Base-by-base conservation (phyloP, 768 basidiomycete species). In the Hypsizygus marmoreus region DNA sequence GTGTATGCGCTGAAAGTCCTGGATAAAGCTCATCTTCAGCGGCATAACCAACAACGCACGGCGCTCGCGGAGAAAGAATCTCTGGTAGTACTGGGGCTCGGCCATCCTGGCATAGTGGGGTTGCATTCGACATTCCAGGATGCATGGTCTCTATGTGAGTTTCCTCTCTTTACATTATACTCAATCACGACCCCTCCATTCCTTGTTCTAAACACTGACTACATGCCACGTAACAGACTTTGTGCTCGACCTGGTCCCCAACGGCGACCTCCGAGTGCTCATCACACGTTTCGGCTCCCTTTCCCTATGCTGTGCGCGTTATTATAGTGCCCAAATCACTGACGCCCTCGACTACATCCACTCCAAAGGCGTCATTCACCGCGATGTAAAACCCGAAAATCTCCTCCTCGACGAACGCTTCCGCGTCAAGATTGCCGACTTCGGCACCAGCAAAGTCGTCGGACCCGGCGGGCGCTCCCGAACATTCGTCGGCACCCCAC, bases 341-440 rank as follows among this genome's bases (percentile, higher is more conserved):
- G 91, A 94, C 54, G 88, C 94, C 0, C 70, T 97, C 47, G 82
- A 82, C 35, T 95, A 86, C 67, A 95, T 99, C 79, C 97, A 98
- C 62, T 74, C 77, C 41, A 88, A 86, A 55, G 89, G 89, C 4
- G 84, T 99, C 41, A 84, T 95, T 34, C 97, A 99, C 60, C 86
- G 84, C 45, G 88, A 91, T 60, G 74, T 91, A 24, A 90, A 91
- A 62, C 88, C 88, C 8, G 88, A 89, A 66, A 97, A 97, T 62
- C 74, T 98, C 23, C 75, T 99, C 7, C 75, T 99, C n/a, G 93
- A 95, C 55, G 79, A 79, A 26, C 78, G 84, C 12, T 89, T 86
- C 68, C 83, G 92, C 43, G 82, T 97, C 61, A 95, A 93, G 65
- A 80, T 99, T n/a, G 91, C 93, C 12, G 97, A 99, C 64, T 98